These are phyloP conservation scores for Cladosporium sp. DNA, from an alignment of 2,329 filamentous ascomycete species.

Conservation along the genomic window DNA sequence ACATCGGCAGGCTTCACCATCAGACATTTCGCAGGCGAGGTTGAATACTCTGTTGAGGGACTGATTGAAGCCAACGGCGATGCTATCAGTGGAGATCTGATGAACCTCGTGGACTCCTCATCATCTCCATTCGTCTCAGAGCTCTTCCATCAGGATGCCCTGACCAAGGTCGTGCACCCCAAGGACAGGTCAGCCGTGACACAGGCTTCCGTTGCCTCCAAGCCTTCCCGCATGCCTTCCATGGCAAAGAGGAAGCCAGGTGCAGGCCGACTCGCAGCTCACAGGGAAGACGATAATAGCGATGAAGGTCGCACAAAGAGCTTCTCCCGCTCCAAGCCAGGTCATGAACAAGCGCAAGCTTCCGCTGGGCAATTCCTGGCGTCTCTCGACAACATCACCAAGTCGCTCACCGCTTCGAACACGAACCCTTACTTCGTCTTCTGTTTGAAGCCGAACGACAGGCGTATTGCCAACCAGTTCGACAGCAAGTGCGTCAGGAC, in stretches of 20 bases:
- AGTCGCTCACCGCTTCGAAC: slow-evolving; percentile 76
- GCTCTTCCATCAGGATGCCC: slow-evolving; percentile 91
- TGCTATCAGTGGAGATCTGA: slow-evolving; percentile 89
- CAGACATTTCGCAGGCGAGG: slow-evolving; percentile 93
- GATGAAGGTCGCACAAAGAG: slow-evolving; percentile 40
- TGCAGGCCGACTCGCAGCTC: slow-evolving; percentile 48
- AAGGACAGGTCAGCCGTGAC: slow-evolving; percentile 87
- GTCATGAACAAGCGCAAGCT: slow-evolving; percentile 66
- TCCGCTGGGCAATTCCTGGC: slow-evolving; percentile 90
- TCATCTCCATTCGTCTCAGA: slow-evolving; percentile 86
- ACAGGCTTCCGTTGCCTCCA: slow-evolving; percentile 94
- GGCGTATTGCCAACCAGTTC: slow-evolving; percentile 96
- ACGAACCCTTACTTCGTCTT: slow-evolving; percentile 96
- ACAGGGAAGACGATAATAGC: slow-evolving; percentile 47
- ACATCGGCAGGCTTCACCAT: slow-evolving; percentile 80
- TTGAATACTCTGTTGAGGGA: slow-evolving; percentile 86
- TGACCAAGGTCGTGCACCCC: slow-evolving; percentile 91
- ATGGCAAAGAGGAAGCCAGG: slow-evolving; percentile 79
- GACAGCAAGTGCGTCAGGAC: slow-evolving; percentile 97
- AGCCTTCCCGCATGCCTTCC: slow-evolving; percentile 87
- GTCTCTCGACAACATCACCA: slow-evolving; percentile 85
- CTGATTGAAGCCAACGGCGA: slow-evolving; percentile 95
- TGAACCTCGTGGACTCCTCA: slow-evolving; percentile 87
- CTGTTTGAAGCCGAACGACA: slow-evolving; percentile 94
- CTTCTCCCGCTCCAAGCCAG: slow-evolving; percentile 41